These are phyloP conservation scores for Moringa oleifera DNA, from an alignment of 345 rosid genomes.

Conservation along the genomic window DNA sequence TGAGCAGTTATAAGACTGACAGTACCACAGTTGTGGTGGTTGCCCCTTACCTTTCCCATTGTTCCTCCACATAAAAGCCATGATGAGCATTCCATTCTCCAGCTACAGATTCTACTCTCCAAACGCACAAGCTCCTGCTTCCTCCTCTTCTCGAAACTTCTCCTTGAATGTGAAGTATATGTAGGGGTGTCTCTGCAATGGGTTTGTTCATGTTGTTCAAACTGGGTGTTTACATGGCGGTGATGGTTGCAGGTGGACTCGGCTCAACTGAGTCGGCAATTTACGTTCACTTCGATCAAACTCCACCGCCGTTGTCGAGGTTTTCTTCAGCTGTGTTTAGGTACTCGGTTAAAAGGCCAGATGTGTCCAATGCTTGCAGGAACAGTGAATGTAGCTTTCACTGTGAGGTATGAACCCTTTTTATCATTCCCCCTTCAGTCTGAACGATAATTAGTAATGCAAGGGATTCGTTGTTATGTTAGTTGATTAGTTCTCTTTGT, in stretches of 20 bases:
- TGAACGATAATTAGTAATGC: too few species aligned
- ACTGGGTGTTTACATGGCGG: constrained; percentile 16
- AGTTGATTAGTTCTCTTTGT: too few species aligned
- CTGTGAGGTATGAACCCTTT: constrained; percentile 48
- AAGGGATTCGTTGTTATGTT: too few species aligned
- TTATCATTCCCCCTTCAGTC: too few species aligned
- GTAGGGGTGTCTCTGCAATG: constrained; percentile 20
- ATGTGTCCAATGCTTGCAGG: constrained; percentile 35
- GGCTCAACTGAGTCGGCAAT: constrained; percentile 25
- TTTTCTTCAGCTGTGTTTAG: constrained; percentile 34
- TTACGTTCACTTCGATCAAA: constrained; percentile 23
- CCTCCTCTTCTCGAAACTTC: background rate
- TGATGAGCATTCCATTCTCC: background rate
- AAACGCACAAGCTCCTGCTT: background rate
- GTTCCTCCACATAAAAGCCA: constrained; percentile 15
- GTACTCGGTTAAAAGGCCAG: constrained; percentile 25
- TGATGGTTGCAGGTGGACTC: constrained; percentile 21
- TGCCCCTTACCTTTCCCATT: constrained; percentile 15
- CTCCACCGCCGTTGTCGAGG: constrained; percentile 36
- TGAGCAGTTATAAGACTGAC: constrained; percentile 43
- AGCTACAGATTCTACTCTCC: constrained; percentile 3
- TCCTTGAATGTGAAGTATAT: constrained; percentile 24
- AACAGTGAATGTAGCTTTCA: constrained; percentile 23
- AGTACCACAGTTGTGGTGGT: constrained; percentile 31
- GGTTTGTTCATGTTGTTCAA: constrained; percentile 20